Base-by-base conservation (phyloP, 352 stramenopile species). In the Plasmopara halstedii region DNA sequence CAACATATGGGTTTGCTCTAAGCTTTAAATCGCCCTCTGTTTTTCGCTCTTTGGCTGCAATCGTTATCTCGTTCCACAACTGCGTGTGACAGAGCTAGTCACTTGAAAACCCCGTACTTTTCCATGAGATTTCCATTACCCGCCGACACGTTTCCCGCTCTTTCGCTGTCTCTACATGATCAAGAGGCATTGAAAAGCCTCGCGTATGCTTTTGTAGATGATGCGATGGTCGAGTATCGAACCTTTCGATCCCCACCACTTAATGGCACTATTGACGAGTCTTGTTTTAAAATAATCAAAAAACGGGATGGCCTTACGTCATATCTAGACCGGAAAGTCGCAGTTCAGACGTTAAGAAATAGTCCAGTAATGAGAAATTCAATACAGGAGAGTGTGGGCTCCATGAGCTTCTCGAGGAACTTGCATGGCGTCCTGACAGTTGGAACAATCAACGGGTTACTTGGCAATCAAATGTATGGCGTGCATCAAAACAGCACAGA, bases 401-500 rank as follows among this genome's bases (percentile, higher is more conserved):
- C 47, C 25, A 64, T 70, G 61, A 64, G 11, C 1, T 67, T 65
- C 27, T 67, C 61, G 15, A 40, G 34, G 17, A 70, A 64, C 19
- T 42, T 70, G 22, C 61, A 67, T 29, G 61, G 48, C 0, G 46
- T 70, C 1, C 19, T 70, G 32, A 64, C 56, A 0, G 48, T 61
- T 35, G 61, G 61, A 0, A 54, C 41, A 3, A 56, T 70, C 27
- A 21, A 61, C 7, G 73, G 61, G 14, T 58, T 48, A 1, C 56
- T 87, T 2, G 62, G 83, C 35, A 72, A 85, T 56, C 57, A 82
- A 31, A 64, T 83, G 50, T 87, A 83, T 53, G 72, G 67, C 11
- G 55, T 73, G 22, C 55, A 82, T 29, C 64, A 67, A 53, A 58
- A 68, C 26, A 78, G 60, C 15, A 70, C 67, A 34, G 61, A 66